Conservation (phyloP, 768 basidiomycete species). For the Podaxis sp. region DNA sequence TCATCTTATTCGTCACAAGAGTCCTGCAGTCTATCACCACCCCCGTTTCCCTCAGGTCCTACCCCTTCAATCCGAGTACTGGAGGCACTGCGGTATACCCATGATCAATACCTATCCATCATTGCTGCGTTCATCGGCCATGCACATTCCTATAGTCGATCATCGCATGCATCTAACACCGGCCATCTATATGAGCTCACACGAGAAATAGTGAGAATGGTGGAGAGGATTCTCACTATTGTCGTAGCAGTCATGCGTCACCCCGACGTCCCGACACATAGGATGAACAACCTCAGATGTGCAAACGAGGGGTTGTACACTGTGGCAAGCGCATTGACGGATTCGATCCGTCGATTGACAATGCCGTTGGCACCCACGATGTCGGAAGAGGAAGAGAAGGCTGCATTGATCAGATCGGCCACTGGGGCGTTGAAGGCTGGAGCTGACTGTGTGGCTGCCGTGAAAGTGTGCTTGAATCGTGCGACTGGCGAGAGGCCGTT, state of each 20-base stretch:
- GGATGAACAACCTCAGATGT: slow-evolving; percentile 60
- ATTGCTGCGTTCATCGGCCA: slow-evolving; percentile 98
- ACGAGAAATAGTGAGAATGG: slow-evolving; percentile 91
- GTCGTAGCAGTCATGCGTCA: slow-evolving; percentile 87
- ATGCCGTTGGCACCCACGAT: slow-evolving; percentile 40
- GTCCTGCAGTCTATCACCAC: slow-evolving; percentile 42
- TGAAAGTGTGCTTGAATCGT: slow-evolving; percentile 77
- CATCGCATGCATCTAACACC: slow-evolving; percentile 89
- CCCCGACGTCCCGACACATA: slow-evolving; percentile 62
- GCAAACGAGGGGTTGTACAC: slow-evolving; percentile 83
- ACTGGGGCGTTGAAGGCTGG: slow-evolving; percentile 86
- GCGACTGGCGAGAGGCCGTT: slow-evolving; percentile 61
- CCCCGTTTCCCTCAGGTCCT: slow-evolving; percentile 72
- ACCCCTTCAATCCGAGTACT: slow-evolving; percentile 66
- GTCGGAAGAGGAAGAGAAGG: slow-evolving; percentile 83
- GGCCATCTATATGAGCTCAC: slow-evolving; percentile 94
- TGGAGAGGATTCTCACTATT: slow-evolving; percentile 86
- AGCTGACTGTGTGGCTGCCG: slow-evolving; percentile 83
- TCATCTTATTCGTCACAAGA: slow-evolving; percentile 70
- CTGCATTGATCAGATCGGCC: slow-evolving; percentile 74
- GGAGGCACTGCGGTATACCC: slow-evolving; percentile 76
- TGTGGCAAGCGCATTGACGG: slow-evolving; percentile 82
- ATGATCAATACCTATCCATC: slow-evolving; percentile 88
- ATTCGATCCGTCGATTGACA: slow-evolving; percentile 81
- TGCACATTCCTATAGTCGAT: slow-evolving; percentile 87